Percentiles rank a stretch among this genome's conserved stretches.
These are phyloP conservation scores for Acer saccharum DNA, from an alignment of 345 rosid species.

Conservation along the genomic window DNA sequence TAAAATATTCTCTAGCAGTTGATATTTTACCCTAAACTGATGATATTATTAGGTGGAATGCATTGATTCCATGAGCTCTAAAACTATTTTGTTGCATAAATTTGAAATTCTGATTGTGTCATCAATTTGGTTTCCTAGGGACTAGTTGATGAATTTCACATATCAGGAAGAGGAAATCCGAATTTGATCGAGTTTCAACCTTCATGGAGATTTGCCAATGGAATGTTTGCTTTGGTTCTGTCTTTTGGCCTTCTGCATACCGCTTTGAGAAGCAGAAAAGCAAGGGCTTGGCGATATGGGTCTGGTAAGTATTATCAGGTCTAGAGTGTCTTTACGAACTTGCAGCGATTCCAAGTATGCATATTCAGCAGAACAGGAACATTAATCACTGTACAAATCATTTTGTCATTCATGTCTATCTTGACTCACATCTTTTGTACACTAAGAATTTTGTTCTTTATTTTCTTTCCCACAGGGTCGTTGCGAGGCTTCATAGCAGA, in stretches of 20 bases:
- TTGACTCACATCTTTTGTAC: neutral
- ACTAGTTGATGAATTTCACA: conserved; percentile 78
- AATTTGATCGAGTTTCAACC: conserved; percentile 58
- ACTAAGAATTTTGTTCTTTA: neutral
- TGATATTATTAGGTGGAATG: neutral
- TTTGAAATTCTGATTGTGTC: conserved; percentile 15
- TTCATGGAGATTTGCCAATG: conserved; percentile 93
- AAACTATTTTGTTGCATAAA: neutral
- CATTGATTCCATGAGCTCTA: conserved; percentile 9
- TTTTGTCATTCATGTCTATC: neutral
- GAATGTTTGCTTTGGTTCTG: conserved; percentile 85
- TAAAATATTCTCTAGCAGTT: conserved; percentile 7
- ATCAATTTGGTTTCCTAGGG: conserved; percentile 47
- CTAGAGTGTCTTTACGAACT: conserved; percentile 6
- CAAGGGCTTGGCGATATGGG: conserved; percentile 90
- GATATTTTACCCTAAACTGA: conserved; percentile 4
- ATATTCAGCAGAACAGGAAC: neutral
- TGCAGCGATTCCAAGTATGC: conserved; percentile 9
- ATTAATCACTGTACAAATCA: neutral
- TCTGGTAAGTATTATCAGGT: conserved; percentile 51
- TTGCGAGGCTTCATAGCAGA: conserved; percentile 86
- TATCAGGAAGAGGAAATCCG: conserved; percentile 75
- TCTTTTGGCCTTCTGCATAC: conserved; percentile 80
- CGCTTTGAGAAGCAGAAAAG: conserved; percentile 76
- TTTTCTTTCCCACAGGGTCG: conserved; percentile 46